Evolutionary conservation across 371 early-diverging fungal genomes (phyloP), one percentile per base, ranked within the genome.

Genomic region (Mucor mucedo): DNA sequence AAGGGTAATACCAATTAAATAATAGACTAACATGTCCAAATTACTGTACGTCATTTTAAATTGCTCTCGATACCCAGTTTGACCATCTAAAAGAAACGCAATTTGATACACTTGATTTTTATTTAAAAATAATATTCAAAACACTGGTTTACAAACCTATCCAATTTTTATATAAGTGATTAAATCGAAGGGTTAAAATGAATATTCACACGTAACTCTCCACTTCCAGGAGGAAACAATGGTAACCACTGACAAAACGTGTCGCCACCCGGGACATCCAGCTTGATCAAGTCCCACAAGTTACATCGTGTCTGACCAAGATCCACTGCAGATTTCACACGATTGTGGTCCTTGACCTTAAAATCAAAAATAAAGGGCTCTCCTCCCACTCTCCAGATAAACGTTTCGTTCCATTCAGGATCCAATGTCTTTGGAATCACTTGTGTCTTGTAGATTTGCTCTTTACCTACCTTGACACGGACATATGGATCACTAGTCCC

Each of bases 351-450:
- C 66, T 86, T 88, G 2, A 91, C 83, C 32, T 77, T 76, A 44
- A 91, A 79, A 32, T 79, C 75, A 48, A 93, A 66, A 2, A 70
- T 61, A 16, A 73, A 69, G 5, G 85, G 82, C 28, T 73, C 68
- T n/a, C 76, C 72, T 8, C 78, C 75, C 11, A 84, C 63, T 8
- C 32, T 21, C 6, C 62, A 59, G 7, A 48, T 49, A 41, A 79
- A 76, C 6, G 68, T 57, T 50, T 82, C 79, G 42, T 79, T 78
- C 79, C 95, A 97, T 54, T 68, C 75, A 0, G 94, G 95, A n/a
- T 79, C 70, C 6, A 90, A 69, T 8, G 88, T 90, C 71, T 92
- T 91, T 74, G 91, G 88, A 45, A 90, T 84, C 35, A 88, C 84
- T 53, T 84, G 84, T 16, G 95, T 95, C 72, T 92, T 93, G 76